These are phyloP conservation scores for Nephelium lappaceum DNA, from an alignment of 345 rosid genomes.

Conservation along the genomic window DNA sequence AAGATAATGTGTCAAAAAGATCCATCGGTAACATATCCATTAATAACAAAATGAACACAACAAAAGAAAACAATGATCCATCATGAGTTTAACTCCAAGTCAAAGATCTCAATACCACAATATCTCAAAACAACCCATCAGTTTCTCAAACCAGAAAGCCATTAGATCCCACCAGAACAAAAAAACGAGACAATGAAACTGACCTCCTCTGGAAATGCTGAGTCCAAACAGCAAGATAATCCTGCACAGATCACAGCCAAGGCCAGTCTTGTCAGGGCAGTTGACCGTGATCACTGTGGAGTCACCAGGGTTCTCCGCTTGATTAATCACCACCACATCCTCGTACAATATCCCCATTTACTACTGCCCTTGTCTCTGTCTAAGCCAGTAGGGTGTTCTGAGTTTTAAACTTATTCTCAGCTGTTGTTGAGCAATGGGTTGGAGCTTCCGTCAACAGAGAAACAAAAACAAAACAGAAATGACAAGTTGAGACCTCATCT, in stretches of 20 bases:
- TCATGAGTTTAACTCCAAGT: conserved; percentile 2
- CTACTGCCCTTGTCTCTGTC: not conserved
- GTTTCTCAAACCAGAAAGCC: not conserved
- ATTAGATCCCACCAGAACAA: conserved; percentile 13
- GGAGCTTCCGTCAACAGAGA: conserved; percentile 22
- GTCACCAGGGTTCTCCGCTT: conserved; percentile 44
- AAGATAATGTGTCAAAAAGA: not conserved
- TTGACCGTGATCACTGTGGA: conserved; percentile 56
- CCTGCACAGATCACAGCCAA: conserved; percentile 76
- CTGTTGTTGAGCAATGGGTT: not conserved
- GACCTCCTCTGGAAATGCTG: conserved; percentile 71
- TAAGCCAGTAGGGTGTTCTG: not conserved
- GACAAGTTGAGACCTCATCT: not conserved
- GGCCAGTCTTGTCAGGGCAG: conserved; percentile 74
- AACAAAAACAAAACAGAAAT: not conserved
- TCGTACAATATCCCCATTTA: conserved; percentile 55
- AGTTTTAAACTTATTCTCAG: not conserved
- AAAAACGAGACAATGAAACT: not conserved
- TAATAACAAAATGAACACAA: not conserved
- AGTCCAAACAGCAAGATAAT: conserved; percentile 56
- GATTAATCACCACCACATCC: conserved; percentile 55
- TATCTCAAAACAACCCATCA: not conserved
- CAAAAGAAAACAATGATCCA: conserved; percentile 5
- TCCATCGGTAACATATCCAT: not conserved
- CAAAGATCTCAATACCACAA: conserved; percentile 3